phyloP scores from a whole-genome alignment of 192 early-diverging fungal genomes.

The Rhizophagus prolifer region DNA sequence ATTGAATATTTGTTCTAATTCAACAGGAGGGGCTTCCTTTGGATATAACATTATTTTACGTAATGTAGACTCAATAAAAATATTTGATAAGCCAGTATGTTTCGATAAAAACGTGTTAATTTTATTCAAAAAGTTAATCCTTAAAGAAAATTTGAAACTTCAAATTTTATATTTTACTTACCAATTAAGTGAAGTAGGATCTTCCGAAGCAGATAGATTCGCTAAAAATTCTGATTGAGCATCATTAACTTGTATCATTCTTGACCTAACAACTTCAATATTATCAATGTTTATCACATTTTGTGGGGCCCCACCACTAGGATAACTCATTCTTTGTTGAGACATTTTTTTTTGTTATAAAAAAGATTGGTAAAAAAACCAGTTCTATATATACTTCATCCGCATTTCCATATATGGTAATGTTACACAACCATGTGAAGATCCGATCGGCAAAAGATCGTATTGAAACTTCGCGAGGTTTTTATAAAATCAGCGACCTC shows the following conservation, averaged over 20 bases:
- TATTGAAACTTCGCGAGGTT: too few relatives aligned
- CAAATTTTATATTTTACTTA: neutral
- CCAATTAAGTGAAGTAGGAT: neutral
- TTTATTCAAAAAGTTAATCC: slow-evolving; percentile 11
- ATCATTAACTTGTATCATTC: slow-evolving; percentile 4
- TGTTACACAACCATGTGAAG: too few relatives aligned
- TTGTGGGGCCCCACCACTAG: neutral
- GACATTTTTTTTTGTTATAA: too few relatives aligned
- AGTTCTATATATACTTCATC: too few relatives aligned
- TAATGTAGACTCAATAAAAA: slow-evolving; percentile 14
- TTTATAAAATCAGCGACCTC: too few relatives aligned
- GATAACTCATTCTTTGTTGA: too few relatives aligned
- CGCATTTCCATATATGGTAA: too few relatives aligned
- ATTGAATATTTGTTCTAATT: slow-evolving; percentile 6
- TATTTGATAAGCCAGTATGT: slow-evolving; percentile 22
- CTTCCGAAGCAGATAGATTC: neutral
- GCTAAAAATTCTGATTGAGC: slow-evolving; percentile 5
- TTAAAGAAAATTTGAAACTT: neutral
- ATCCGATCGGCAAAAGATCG: too few relatives aligned
- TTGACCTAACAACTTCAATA: slow-evolving; percentile 21
- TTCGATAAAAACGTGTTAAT: slow-evolving; percentile 23
- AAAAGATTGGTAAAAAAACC: too few relatives aligned
- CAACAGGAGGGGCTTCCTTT: slow-evolving; percentile 11
- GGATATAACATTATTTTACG: slow-evolving; percentile 14
- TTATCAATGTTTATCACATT: neutral